Percentiles rank a stretch among this genome's conserved stretches.
Conservation (phyloP, 2,329 filamentous ascomycete species). For the Chaetomium globosum region DNA sequence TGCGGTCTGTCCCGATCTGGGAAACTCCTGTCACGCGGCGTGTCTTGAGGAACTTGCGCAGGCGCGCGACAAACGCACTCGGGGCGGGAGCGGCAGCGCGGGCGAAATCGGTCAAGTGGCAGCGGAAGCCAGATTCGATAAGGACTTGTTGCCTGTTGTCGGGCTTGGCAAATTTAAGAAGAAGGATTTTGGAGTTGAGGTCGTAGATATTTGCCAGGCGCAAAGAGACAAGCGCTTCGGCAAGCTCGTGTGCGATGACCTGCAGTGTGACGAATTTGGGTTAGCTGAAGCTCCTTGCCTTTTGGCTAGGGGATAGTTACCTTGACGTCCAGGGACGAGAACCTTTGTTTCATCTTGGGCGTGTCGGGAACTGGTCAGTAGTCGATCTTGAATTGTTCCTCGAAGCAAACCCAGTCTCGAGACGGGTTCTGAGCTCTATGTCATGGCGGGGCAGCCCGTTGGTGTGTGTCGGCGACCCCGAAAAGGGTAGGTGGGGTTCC, state of each 20-base stretch:
- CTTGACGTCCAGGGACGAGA: conserved; percentile 78
- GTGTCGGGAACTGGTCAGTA: not conserved
- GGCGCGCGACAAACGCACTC: conserved; percentile 78
- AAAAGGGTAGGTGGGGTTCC: conserved; percentile 24
- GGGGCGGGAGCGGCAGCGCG: conserved; percentile 83
- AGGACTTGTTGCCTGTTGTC: conserved; percentile 86
- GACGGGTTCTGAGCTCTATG: conserved; percentile 5
- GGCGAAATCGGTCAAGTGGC: conserved; percentile 88
- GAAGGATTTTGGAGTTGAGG: conserved; percentile 89
- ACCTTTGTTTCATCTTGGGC: conserved; percentile 72
- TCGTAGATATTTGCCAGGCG: conserved; percentile 95
- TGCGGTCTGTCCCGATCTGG: conserved; percentile 90
- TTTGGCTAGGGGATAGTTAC: conserved; percentile 41
- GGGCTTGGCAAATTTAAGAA: conserved; percentile 92
- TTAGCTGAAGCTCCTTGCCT: not conserved
- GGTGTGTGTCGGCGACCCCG: conserved; percentile 7
- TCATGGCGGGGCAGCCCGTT: conserved; percentile 25
- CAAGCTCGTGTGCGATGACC: conserved; percentile 94
- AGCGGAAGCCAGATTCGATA: conserved; percentile 93
- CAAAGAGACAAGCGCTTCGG: conserved; percentile 71
- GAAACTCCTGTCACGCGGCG: conserved; percentile 76
- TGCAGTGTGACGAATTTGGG: conserved; percentile 42
- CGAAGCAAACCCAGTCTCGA: not conserved
- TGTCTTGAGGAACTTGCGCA: conserved; percentile 88
- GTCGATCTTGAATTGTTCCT: conserved; percentile 3